A percentile compares a stretch with the other conserved stretches of the same genome.
These are phyloP conservation scores for Boletus huronensis DNA, from an alignment of 768 basidiomycete genomes.

Conservation along the genomic window DNA sequence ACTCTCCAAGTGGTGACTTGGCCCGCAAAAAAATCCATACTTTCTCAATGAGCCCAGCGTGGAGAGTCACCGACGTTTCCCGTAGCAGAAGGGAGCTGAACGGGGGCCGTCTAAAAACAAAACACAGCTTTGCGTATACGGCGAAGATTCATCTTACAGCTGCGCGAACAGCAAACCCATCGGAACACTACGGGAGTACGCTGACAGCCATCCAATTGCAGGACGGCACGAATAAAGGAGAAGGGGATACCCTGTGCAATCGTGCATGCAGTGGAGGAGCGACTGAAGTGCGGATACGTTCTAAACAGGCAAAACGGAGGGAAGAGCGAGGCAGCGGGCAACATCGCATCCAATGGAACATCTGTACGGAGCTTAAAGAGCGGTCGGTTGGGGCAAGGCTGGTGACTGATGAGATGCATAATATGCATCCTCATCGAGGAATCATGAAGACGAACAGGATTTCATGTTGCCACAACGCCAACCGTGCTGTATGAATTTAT, in stretches of 20 bases:
- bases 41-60: background rate
- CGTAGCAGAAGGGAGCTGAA: constrained; percentile 1
- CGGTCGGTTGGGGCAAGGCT: constrained; percentile 8
- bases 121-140: constrained; percentile 10
- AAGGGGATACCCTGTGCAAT: constrained; percentile 9
- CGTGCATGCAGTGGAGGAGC: constrained; percentile 8
- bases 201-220: constrained; percentile 2
- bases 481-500: background rate
- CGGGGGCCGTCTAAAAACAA: constrained; percentile 5
- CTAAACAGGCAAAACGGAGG: constrained; percentile 14
- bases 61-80: background rate
- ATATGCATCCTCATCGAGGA: constrained; percentile 3
- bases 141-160: constrained; percentile 25
- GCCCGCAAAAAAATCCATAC: background rate
- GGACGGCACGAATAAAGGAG: constrained; percentile 3
- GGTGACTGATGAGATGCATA: constrained; percentile 9
- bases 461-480: constrained; percentile 9
- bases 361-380: constrained; percentile 27
- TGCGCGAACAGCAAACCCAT: constrained; percentile 18
- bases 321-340: constrained; percentile 21
- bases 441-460: constrained; percentile 10
- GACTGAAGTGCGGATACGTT: constrained; percentile 12
- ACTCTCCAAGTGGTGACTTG: background rate
- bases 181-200: constrained; percentile 5
- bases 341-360: constrained; percentile 13